phyloP scores from a whole-genome alignment of 257 asterid species.

The Forsythia viridissima region DNA sequence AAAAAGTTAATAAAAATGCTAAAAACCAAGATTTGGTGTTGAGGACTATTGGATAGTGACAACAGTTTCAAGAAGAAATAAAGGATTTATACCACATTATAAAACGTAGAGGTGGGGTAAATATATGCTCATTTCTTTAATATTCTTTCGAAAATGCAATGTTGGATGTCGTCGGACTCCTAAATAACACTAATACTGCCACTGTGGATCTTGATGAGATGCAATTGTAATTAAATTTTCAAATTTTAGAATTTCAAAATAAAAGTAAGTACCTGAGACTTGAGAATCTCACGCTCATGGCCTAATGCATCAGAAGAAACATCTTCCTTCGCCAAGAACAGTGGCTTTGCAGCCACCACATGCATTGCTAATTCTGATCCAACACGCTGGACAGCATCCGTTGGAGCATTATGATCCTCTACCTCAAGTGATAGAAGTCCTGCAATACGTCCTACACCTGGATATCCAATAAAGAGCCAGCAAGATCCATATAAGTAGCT shows the following conservation, averaged over 20 bases:
- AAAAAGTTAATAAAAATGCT: neutral
- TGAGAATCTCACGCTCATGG: conserved; percentile 83
- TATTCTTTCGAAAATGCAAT: neutral
- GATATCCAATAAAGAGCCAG: conserved; percentile 20
- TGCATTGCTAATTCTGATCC: conserved; percentile 99
- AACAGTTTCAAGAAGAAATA: neutral
- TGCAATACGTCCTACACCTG: conserved; percentile 93
- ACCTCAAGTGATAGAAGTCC: conserved; percentile 89
- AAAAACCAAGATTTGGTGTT: neutral
- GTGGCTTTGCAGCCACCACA: conserved; percentile 88
- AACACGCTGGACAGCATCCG: conserved; percentile 72
- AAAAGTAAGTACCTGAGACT: conserved; percentile 70
- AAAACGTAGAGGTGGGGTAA: neutral
- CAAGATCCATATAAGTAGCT: conserved; percentile 2
- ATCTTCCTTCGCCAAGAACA: conserved; percentile 75
- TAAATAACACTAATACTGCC: conserved; percentile 2
- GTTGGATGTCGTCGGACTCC: conserved; percentile 3
- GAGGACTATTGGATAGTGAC: neutral
- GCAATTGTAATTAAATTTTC: neutral
- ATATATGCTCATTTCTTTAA: neutral
- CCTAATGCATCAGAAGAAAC: conserved; percentile 75
- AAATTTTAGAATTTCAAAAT: conserved; percentile 11
- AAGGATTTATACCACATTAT: neutral
- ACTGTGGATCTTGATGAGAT: neutral
- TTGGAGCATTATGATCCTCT: conserved; percentile 63